Base-by-base conservation (phyloP, 306 rosid species). In the Hippophae rhamnoides region DNA sequence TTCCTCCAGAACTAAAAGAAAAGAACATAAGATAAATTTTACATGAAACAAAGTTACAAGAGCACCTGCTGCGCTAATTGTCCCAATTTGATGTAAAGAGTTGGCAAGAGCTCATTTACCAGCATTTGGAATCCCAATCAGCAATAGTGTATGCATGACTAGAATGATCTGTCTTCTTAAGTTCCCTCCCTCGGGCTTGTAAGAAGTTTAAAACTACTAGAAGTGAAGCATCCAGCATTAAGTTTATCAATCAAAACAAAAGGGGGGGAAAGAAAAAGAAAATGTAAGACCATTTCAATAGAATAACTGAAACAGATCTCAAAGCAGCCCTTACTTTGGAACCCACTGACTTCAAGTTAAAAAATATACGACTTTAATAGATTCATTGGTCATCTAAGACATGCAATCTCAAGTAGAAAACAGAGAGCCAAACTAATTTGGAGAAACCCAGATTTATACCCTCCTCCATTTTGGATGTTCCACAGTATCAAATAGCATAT, bases 71-170 rank as follows among this genome's bases (percentile, higher is more conserved):
- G 97, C 96, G 64, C 89, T 85, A 71, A 83, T 84, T 84, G 89
- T 84, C 64, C 96, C 96, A 66, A 83, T 78, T 70, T 76, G 88
- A 75, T 87, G 97, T 72, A 90, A 70, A 58, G 94, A 80, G 70
- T 85, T 90, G 80, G 84, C 79, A 66, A 90, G 82, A 62, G 97
- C 95, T 8, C 90, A 85, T 72, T 90, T 90, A 27, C 95, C 95
- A 66, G 85, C 96, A 79, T 87, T 90, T 51, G 96, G 95, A 77
- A 84, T 79, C 68, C 96, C 90, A 76, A 81, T 73, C 26, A 90
- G 75, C 80, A 90, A 73, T 63, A 83, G 69, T 41, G 94, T 81
- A 79, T 42, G 96, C 82, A 72, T 71, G 65, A 61, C 56, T 79
- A 62, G 66, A 54, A 57, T 69, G 73, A 18, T 18, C 78, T 47